Base-by-base conservation (phyloP, 306 rosid genomes). In the Cucumis cinereus region DNA sequence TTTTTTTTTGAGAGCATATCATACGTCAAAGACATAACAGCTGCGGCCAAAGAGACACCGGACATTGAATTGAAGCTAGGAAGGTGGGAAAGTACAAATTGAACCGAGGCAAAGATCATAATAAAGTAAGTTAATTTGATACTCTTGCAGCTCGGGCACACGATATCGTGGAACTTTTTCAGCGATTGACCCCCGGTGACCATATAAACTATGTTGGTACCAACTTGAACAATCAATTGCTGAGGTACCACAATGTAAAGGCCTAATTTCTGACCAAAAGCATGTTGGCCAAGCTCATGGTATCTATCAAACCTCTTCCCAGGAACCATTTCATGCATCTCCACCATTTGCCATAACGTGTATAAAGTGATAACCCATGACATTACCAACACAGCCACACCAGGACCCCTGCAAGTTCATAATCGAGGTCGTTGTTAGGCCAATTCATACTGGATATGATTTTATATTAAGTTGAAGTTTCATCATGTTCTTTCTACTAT, bases 351-450 rank as follows among this genome's bases (percentile, higher is more conserved):
- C 91, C 91, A 88, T 8, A 88, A 77, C 4, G 91, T 87, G 81
- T 87, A 87, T 61, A 87, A 43, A 64, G 91, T 87, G 76, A 87
- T 71, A 78, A 87, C 20, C 91, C 91, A 87, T 61, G 91, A 87
- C 5, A 87, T 41, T 11, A 87, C 75, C 26, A 87, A 50, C 15
- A 87, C 17, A 14, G 13, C 86, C 76, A 90, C 95, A 7, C 98
- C 98, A 12, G 98, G 98, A 52, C 96, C 98, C 98, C 98, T 92
- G 83, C 68, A 77, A 38, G 22, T 45, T 62, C 50, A 50, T 12
- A 50, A 17, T 50, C 7, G 10, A 45, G 52, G 12, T 45, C 52
- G 16, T 45, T 4, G 52, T 45, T 4, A 16, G 55, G 56, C 1
- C 9, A 17, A 52, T 53, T 8, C 24, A 19, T 53, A 19, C 12